Evolutionary conservation across 208 protist species (phyloP).

Genomic region (Trypanosoma congolense): DNA sequence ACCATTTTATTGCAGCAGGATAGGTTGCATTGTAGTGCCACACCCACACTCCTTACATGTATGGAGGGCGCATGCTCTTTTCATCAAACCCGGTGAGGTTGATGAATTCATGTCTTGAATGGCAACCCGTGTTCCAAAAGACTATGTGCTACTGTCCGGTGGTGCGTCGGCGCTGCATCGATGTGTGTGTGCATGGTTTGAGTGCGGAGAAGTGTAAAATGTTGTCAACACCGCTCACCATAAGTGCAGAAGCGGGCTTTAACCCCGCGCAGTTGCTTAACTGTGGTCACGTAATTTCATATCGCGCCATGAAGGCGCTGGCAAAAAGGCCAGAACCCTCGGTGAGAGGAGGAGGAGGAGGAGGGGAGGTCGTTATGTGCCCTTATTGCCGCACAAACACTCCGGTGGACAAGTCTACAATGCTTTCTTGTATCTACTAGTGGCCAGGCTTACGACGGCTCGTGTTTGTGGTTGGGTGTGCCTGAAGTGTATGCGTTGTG

Average conservation of each 20-base stretch:
- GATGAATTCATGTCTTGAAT: constrained; percentile 18
- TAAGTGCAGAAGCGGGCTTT: constrained; percentile 17
- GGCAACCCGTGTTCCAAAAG: constrained; percentile 55
- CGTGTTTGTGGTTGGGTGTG: neutral
- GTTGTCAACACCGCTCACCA: constrained; percentile 6
- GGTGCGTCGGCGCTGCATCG: constrained; percentile 64
- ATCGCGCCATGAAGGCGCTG: constrained; percentile 40
- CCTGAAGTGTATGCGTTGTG: too few relatives aligned
- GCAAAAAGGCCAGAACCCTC: constrained; percentile 24
- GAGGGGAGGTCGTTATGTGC: constrained; percentile 33
- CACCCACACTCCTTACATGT: constrained; percentile 11
- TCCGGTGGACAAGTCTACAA: constrained; percentile 27
- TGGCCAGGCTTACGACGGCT: neutral
- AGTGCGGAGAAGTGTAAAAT: constrained; percentile 3
- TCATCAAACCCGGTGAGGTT: constrained; percentile 20
- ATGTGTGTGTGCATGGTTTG: constrained; percentile 45
- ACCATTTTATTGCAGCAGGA: constrained; percentile 33
- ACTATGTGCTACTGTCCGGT: constrained; percentile 83
- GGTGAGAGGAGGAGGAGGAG: constrained; percentile 7
- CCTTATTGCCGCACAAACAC: constrained; percentile 64
- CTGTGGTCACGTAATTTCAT: constrained; percentile 77
- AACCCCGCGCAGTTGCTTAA: constrained; percentile 62
- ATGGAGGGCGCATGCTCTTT: constrained; percentile 1
- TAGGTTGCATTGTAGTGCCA: constrained; percentile 7
- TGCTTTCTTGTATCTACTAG: constrained; percentile 54